These are phyloP conservation scores for Phytophthora sp. DNA, from an alignment of 352 stramenopile genomes.

Conservation along the genomic window DNA sequence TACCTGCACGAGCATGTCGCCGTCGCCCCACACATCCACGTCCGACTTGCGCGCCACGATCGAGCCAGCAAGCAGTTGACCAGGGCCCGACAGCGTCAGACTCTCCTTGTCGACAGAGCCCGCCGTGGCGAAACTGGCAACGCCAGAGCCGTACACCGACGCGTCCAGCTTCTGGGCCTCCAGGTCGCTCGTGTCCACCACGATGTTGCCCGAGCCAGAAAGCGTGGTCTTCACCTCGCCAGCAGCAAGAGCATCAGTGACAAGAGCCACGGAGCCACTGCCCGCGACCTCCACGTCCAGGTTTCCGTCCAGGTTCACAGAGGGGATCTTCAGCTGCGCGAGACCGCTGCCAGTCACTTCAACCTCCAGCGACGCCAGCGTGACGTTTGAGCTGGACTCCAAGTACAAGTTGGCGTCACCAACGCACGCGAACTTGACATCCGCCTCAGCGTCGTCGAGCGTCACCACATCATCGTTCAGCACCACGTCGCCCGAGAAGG, in stretches of 20 bases:
- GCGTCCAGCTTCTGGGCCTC: conserved; percentile 39
- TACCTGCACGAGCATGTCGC: conserved; percentile 54
- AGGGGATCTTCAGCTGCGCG: conserved; percentile 39
- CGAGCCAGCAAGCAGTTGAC: conserved; percentile 51
- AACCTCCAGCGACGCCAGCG: conserved; percentile 39
- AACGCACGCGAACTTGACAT: conserved; percentile 46
- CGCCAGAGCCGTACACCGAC: conserved; percentile 56
- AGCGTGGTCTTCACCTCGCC: conserved; percentile 36
- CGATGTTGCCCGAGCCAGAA: conserved; percentile 37
- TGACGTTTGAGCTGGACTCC: conserved; percentile 30
- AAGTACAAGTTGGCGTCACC: conserved; percentile 52
- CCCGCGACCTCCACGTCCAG: conserved; percentile 53
- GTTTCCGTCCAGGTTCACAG: conserved; percentile 20
- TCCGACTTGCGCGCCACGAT: conserved; percentile 44
- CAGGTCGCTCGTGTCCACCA: conserved; percentile 46
- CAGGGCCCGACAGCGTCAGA: conserved; percentile 54
- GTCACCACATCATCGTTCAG: conserved; percentile 54
- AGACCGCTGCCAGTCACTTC: conserved; percentile 41
- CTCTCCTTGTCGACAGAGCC: conserved; percentile 52
- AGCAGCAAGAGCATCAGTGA: conserved; percentile 34
- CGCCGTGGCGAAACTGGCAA: conserved; percentile 46
- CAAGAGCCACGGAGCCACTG: conserved; percentile 35
- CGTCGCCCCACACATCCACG: conserved; percentile 54
- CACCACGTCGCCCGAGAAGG: conserved; percentile 45
- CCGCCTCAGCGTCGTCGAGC: conserved; percentile 39